Conservation (phyloP, 148 eudicot species). For the Chenopodium formosanum region DNA sequence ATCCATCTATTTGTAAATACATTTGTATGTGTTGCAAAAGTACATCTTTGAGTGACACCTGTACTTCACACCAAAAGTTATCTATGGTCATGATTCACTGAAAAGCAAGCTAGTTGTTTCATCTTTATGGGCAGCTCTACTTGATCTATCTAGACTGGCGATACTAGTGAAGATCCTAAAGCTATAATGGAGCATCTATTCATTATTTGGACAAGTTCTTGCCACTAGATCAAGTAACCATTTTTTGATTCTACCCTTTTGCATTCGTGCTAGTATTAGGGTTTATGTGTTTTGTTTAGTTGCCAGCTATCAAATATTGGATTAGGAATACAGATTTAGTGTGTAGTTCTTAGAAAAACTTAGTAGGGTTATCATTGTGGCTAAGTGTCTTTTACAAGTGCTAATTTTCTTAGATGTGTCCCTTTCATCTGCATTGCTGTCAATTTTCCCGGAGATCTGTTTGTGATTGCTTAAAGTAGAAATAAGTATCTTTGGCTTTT, state of each 20-base stretch:
- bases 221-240: neutral
- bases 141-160: neutral
- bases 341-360: neutral
- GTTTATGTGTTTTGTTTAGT: neutral
- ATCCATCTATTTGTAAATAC: neutral
- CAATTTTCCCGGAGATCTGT: too few species aligned
- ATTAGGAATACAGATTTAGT: too few species aligned
- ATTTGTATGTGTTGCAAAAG: neutral
- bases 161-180: neutral
- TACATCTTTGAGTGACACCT: neutral
- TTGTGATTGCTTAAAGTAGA: neutral
- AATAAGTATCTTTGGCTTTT: conserved; percentile 1
- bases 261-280: neutral
- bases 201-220: neutral
- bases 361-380: neutral
- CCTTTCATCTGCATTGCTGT: neutral
- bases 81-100: too few species aligned
- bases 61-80: neutral
- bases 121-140: neutral
- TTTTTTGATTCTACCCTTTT: neutral
- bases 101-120: neutral
- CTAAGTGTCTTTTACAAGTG: neutral
- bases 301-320: too few species aligned
- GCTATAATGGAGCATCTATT: neutral
- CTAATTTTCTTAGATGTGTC: neutral